Evolutionary conservation across 2,329 filamentous ascomycete genomes (phyloP).

Genomic region (Trichoderma harzianum): DNA sequence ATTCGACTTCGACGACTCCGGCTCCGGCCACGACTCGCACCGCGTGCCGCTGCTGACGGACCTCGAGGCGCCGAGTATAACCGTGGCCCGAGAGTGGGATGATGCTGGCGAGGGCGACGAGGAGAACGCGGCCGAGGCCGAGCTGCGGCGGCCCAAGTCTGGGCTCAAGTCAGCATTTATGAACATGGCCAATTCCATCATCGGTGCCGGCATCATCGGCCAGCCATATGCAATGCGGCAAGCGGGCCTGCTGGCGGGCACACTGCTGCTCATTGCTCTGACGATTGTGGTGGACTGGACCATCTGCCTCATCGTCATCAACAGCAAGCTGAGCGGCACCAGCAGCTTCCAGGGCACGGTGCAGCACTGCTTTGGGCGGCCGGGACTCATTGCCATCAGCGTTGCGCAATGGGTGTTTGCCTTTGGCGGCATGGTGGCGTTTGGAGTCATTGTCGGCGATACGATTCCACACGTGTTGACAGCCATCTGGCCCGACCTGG

Average conservation of each 20-base stretch:
- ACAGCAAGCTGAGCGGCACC: constrained; percentile 92
- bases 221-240: constrained; percentile 96
- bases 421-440: constrained; percentile 97
- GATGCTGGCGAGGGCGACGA: constrained; percentile 37
- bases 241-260: constrained; percentile 78
- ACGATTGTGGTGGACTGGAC: constrained; percentile 95
- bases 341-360: constrained; percentile 95
- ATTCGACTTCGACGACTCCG: constrained; percentile 45
- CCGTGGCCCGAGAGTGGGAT: constrained; percentile 58
- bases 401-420: constrained; percentile 97
- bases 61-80: constrained; percentile 74
- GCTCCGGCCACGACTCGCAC: constrained; percentile 50
- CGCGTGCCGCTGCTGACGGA: constrained; percentile 73
- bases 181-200: constrained; percentile 99
- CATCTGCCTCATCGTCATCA: constrained; percentile 93
- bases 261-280: constrained; percentile 71
- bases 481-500: constrained; percentile 75
- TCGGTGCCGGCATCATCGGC: constrained; percentile 71
- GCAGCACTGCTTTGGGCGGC: constrained; percentile 87
- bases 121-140: constrained; percentile 47
- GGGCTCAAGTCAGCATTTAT: constrained; percentile 87
- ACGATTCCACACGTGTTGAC: constrained; percentile 87
- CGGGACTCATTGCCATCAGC: constrained; percentile 81
- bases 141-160: constrained; percentile 71
- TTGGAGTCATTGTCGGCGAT: constrained; percentile 95